Base-by-base conservation (phyloP, 2,329 filamentous ascomycete genomes). In the Fusarium nelsonii region DNA sequence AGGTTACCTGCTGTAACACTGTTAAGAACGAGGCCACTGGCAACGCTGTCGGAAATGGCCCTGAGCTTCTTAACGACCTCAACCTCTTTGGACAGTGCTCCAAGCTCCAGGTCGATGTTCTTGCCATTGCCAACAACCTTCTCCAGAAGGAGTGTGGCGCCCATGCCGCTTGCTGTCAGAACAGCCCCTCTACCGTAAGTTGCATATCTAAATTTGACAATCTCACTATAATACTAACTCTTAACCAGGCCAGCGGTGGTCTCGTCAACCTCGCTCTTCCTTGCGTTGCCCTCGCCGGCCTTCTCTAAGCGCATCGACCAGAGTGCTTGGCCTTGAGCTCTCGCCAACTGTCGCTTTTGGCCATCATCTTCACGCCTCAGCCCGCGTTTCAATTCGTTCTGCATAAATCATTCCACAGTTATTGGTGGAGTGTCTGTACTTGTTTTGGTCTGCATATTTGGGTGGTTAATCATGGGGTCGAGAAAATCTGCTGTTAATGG, bases 81-180 rank as follows among this genome's bases (percentile, higher is more conserved):
- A 55, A 7, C 56, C 49, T 58, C 15, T 44, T 55, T 7, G 40
- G 45, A 1, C 40, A 55, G 32, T 58, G 56, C 56, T 55, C 56
- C 3, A 58, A 58, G 56, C 39, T 58, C 7, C 23, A 58, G 11
- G 33, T 59, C 4, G 40, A 59, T 3, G 56, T 59, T 11, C 4
- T 59, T 2, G 56, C 12, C 16, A 45, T 59, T 33, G 56, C 56
- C 8, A 56, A 59, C 4, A 7, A 11, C 40, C 56, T 59, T 23
- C 56, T 59, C 2, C 55, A 59, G 33, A 59, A 59, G 50, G 50
- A 59, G 15, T 59, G 56, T 50, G 26, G 44, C 33, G 56, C 56
- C 14, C 55, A 55, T 7, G 56, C 56, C 2, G 50, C 56, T n/a
- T 59, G 56, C 14, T 59, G 50, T 14, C 56, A 59, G 10, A 20